These are phyloP conservation scores for Exophiala sp. DNA, from an alignment of 2,329 filamentous ascomycete species.

Conservation along the genomic window DNA sequence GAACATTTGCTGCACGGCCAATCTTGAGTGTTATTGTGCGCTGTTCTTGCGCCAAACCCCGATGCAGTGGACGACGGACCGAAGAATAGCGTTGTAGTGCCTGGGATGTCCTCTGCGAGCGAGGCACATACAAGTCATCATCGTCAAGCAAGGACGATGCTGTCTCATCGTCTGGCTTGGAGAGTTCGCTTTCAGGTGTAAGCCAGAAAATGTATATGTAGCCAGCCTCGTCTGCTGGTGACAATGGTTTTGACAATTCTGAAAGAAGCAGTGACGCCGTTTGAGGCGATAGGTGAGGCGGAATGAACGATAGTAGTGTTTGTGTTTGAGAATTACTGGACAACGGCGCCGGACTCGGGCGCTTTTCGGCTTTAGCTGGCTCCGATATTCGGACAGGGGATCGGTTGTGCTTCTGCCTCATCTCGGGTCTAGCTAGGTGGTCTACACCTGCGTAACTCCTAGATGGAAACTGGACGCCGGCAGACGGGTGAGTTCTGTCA, in stretches of 20 bases:
- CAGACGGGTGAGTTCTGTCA: neutral
- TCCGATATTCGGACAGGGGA: neutral
- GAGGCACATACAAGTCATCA: constrained; percentile 26
- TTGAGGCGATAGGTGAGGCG: constrained; percentile 61
- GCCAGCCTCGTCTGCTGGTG: constrained; percentile 71
- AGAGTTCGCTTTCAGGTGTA: constrained; percentile 61
- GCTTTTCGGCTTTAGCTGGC: constrained; percentile 20
- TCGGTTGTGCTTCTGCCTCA: constrained; percentile 6
- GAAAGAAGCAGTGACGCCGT: constrained; percentile 67
- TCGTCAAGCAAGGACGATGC: constrained; percentile 56
- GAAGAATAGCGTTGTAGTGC: constrained; percentile 36
- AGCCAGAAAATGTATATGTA: constrained; percentile 99
- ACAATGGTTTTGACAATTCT: constrained; percentile 74
- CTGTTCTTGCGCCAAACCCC: constrained; percentile 33
- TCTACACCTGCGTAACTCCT: neutral
- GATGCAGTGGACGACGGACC: constrained; percentile 15
- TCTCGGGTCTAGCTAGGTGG: constrained; percentile 8
- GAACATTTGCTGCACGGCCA: constrained; percentile 73
- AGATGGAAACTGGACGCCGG: neutral
- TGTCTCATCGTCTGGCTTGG: constrained; percentile 56
- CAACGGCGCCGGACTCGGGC: constrained; percentile 19
- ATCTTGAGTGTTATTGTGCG: constrained; percentile 67
- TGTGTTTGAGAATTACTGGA: constrained; percentile 39
- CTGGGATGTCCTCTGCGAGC: constrained; percentile 32
- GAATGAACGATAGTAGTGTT: constrained; percentile 64